Percentiles rank a stretch among this genome's conserved stretches.
Conservation (phyloP, 2,329 filamentous ascomycete species). For the Monilinia vaccinii-corymbosi region DNA sequence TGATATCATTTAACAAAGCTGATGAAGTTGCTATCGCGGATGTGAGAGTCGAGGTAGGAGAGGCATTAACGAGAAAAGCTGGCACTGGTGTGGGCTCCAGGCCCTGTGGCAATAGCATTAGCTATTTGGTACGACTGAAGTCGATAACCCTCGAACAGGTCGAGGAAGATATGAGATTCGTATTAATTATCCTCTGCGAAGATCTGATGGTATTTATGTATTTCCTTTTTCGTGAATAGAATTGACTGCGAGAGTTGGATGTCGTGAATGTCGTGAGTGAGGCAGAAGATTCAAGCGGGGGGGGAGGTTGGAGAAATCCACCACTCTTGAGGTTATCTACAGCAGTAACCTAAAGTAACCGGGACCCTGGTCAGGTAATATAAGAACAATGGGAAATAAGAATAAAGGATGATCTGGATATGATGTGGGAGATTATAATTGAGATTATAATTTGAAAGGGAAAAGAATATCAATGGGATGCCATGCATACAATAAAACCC, state of each 20-base stretch:
- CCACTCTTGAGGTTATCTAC: too few relatives aligned
- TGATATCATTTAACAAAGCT: conserved; percentile 27
- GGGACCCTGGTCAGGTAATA: too few relatives aligned
- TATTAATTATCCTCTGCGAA: not conserved
- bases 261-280: not conserved
- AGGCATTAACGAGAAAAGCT: conserved; percentile 17
- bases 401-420: too few relatives aligned
- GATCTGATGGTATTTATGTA: not conserved
- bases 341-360: too few relatives aligned
- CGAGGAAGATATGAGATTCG: not conserved
- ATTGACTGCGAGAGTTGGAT: not conserved
- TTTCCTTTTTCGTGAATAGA: not conserved
- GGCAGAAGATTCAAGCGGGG: too few relatives aligned
- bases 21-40: conserved; percentile 21
- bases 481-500: too few relatives aligned
- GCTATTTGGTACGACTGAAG: conserved; percentile 4
- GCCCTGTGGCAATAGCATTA: conserved; percentile 27
- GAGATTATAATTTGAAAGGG: too few relatives aligned
- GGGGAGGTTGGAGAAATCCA: too few relatives aligned
- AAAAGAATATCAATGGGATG: too few relatives aligned
- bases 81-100: conserved; percentile 21
- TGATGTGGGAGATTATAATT: too few relatives aligned
- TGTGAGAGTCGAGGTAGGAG: conserved; percentile 17
- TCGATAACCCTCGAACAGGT: not conserved
- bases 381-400: too few relatives aligned